A percentile compares a stretch with the other conserved stretches of the same genome.
Conservation (phyloP, 129 eudicot species). For the Dittrichia graveolens region DNA sequence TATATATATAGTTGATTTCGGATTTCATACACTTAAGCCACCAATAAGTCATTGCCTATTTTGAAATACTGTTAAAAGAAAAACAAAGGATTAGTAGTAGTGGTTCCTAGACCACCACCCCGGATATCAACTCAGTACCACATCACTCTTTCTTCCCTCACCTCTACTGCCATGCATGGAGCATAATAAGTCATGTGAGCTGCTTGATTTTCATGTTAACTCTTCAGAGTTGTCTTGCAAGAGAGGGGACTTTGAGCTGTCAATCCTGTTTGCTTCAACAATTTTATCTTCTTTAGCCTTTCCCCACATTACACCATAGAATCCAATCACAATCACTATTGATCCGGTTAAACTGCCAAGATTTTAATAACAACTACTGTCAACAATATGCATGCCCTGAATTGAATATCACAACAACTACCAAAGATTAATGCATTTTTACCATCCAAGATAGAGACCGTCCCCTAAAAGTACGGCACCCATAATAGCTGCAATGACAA, state of each 20-base stretch:
- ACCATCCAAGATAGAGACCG: slow-evolving; percentile 65
- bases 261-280: background rate
- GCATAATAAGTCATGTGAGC: background rate
- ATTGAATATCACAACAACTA: too few relatives aligned
- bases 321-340: slow-evolving; percentile 47
- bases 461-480: slow-evolving; percentile 52
- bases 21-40: too few relatives aligned
- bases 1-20: too few relatives aligned
- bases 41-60: too few relatives aligned
- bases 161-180: background rate
- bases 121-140: too few relatives aligned
- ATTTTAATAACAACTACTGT: background rate
- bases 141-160: too few relatives aligned
- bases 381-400: background rate
- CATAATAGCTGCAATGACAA: slow-evolving; percentile 46
- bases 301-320: slow-evolving; percentile 64
- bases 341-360: slow-evolving; percentile 55
- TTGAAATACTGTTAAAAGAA: too few relatives aligned
- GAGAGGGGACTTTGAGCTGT: slow-evolving; percentile 35
- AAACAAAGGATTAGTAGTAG: too few relatives aligned
- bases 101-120: background rate
- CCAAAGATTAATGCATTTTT: background rate
- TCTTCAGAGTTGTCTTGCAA: slow-evolving; percentile 30
- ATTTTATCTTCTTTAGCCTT: slow-evolving; percentile 47
- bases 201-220: slow-evolving; percentile 2